These are phyloP conservation scores for Fermentozyma sake DNA, from an alignment of 1,139 yeast genomes.

Conservation along the genomic window DNA sequence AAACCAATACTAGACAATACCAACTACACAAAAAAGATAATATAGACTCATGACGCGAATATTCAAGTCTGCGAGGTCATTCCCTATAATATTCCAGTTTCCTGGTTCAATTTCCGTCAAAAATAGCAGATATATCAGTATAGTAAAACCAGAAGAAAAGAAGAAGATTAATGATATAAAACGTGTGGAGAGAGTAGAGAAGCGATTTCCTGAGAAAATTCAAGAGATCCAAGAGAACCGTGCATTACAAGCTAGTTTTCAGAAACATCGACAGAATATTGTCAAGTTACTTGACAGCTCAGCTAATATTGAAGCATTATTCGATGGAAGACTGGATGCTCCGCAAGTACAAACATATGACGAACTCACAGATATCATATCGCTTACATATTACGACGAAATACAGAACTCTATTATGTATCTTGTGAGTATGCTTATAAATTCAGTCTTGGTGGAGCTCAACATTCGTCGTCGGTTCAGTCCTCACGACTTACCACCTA, in stretches of 20 bases:
- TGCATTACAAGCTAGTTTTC: conserved; percentile 12
- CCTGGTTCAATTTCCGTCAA: too few relatives aligned
- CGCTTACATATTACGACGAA: conserved; percentile 14
- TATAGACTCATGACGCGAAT: too few relatives aligned
- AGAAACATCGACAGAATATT: conserved; percentile 15
- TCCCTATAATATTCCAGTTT: too few relatives aligned
- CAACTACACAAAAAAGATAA: too few relatives aligned
- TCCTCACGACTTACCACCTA: conserved; percentile 7
- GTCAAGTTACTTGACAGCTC: conserved; percentile 14
- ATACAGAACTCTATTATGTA: conserved; percentile 19
- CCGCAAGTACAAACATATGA: conserved; percentile 1
- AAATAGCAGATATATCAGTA: too few relatives aligned
- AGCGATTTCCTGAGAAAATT: conserved; percentile 5
- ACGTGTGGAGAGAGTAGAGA: conserved; percentile 7
- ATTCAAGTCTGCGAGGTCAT: too few relatives aligned
- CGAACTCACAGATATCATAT: conserved; percentile 1
- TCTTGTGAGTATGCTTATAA: conserved; percentile 14
- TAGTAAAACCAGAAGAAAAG: too few relatives aligned
- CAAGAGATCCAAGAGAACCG: conserved; percentile 8
- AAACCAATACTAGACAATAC: too few relatives aligned
- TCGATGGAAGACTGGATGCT: conserved; percentile 4
- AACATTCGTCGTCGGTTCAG: conserved; percentile 17
- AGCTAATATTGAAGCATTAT: conserved; percentile 13
- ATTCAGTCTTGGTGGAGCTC: conserved; percentile 22
- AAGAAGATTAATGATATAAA: conserved; percentile 6